phyloP scores from a whole-genome alignment of 2,329 filamentous ascomycete genomes.

The Cordyceps fumosorosea region DNA sequence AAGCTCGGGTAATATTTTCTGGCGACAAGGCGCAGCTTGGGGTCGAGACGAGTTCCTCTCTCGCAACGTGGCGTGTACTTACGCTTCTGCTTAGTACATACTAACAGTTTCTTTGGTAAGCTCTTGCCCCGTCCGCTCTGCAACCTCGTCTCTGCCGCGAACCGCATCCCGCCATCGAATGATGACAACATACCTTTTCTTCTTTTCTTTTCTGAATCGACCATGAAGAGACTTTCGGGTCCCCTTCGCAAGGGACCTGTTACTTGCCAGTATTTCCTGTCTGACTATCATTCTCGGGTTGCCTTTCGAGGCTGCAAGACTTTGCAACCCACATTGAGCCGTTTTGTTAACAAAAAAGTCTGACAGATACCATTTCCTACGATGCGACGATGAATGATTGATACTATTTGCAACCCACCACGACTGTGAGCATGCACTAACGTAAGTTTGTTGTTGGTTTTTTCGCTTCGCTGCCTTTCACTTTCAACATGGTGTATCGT shows the following conservation, averaged over 20 bases:
- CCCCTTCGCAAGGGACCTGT: conserved; percentile 57
- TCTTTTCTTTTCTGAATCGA: conserved; percentile 87
- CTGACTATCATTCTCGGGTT: conserved; percentile 44
- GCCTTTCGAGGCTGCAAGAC: conserved; percentile 11
- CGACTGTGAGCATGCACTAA: neutral
- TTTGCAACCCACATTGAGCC: conserved; percentile 1
- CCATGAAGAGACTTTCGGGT: conserved; percentile 71
- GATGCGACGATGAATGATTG: neutral
- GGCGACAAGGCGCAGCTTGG: neutral
- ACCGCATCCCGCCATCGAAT: conserved; percentile 32
- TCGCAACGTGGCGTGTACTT: neutral
- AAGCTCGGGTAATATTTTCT: neutral
- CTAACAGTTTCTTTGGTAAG: neutral
- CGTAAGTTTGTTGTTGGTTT: conserved; percentile 15
- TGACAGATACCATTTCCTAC: neutral
- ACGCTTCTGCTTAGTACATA: neutral
- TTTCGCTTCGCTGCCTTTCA: conserved; percentile 11
- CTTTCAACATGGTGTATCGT: conserved; percentile 31
- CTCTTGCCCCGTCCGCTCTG: neutral
- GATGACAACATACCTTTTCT: conserved; percentile 73
- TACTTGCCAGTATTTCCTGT: conserved; percentile 88
- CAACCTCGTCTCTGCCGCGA: neutral
- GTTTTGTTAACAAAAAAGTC: conserved; percentile 4
- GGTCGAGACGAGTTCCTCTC: neutral
- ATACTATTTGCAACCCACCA: neutral